phyloP scores from a whole-genome alignment of 2,329 filamentous ascomycete genomes.

The Aspergillus udagawae region DNA sequence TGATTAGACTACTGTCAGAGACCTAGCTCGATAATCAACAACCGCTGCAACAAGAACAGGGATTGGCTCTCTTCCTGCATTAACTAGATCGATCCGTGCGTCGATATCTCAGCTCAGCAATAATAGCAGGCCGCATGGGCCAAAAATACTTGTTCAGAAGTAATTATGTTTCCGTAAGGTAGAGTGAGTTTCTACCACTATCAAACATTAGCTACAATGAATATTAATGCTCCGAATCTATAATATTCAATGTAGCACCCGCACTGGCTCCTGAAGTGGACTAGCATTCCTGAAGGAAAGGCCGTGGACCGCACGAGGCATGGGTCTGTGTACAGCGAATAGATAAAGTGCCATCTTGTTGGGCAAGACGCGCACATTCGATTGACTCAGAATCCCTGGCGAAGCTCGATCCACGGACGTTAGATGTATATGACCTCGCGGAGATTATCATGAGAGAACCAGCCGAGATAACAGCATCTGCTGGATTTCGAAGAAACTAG shows the following conservation, averaged over 20 bases:
- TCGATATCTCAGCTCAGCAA: background rate
- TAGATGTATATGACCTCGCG: background rate
- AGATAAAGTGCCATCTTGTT: background rate
- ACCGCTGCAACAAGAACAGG: conserved; percentile 11
- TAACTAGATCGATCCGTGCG: background rate
- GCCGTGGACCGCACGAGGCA: background rate
- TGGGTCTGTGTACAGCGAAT: background rate
- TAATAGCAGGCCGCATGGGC: background rate
- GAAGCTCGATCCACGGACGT: background rate
- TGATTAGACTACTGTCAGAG: background rate
- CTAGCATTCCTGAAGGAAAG: background rate
- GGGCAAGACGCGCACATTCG: background rate
- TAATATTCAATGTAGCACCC: background rate
- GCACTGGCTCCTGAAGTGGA: background rate
- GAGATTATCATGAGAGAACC: background rate
- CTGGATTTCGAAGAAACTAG: background rate
- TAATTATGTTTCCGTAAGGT: background rate
- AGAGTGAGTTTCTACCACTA: background rate
- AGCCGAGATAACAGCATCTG: background rate
- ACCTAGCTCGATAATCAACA: background rate
- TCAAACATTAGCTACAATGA: background rate
- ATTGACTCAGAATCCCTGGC: background rate
- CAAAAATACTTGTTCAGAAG: background rate
- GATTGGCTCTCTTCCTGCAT: background rate
- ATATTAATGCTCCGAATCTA: too few relatives aligned